phyloP scores from a whole-genome alignment of 257 asterid species.

The Pogostemon cablin region DNA sequence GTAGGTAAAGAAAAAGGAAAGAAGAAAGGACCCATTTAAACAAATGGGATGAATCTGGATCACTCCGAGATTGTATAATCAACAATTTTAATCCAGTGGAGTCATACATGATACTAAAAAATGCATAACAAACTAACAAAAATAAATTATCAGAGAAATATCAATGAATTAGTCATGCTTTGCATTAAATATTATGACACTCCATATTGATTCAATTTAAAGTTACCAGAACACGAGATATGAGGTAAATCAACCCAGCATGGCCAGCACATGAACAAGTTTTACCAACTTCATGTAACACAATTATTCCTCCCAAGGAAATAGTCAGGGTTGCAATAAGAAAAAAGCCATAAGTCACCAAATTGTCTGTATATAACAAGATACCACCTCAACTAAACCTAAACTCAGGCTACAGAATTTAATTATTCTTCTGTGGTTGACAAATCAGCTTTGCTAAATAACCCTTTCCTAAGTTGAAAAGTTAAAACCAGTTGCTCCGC shows the following conservation, averaged over 20 bases:
- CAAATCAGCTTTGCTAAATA: slow-evolving; percentile 24
- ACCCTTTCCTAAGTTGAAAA: slow-evolving; percentile 8
- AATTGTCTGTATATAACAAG: not conserved
- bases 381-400: slow-evolving; percentile 16
- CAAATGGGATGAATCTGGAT: slow-evolving; percentile 13
- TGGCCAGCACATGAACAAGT: not conserved
- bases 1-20: too few relatives aligned
- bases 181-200: not conserved
- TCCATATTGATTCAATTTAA: slow-evolving; percentile 10
- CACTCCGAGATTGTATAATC: not conserved
- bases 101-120: not conserved
- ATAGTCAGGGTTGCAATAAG: slow-evolving; percentile 10
- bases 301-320: not conserved
- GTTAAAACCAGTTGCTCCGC: slow-evolving; percentile 7
- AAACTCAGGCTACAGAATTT: slow-evolving; percentile 9
- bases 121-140: slow-evolving; percentile 13
- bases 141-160: not conserved
- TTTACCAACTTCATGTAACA: slow-evolving; percentile 5
- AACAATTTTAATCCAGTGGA: slow-evolving; percentile 2
- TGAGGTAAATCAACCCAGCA: slow-evolving; percentile 12
- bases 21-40: too few relatives aligned
- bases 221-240: slow-evolving; percentile 1
- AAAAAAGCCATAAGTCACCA: slow-evolving; percentile 3
- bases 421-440: slow-evolving; percentile 3
- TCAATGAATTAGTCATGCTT: not conserved